Evolutionary conservation across 2,329 filamentous ascomycete genomes (phyloP).

Genomic region (Clonostachys chloroleuca): DNA sequence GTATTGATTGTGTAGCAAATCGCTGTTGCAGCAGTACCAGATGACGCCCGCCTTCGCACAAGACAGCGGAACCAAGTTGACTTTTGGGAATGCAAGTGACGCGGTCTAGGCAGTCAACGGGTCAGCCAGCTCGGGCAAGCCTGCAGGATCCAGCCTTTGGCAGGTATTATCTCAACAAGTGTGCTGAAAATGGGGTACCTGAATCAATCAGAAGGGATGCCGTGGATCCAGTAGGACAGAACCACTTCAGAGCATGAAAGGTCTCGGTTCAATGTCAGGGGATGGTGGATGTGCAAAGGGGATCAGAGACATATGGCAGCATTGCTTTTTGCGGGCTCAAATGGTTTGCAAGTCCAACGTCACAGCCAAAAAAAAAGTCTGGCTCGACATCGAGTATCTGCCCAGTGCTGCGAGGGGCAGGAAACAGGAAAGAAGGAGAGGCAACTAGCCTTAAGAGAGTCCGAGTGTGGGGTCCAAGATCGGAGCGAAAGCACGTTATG

Average conservation of each 20-base stretch:
- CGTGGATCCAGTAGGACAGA: background rate
- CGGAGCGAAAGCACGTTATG: background rate
- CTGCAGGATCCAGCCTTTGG: too few species aligned
- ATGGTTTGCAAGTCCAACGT: constrained; percentile 21
- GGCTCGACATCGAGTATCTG: constrained; percentile 3
- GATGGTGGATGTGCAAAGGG: constrained; percentile 10
- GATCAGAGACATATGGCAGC: constrained; percentile 17
- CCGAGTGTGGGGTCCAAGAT: background rate
- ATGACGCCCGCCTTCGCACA: background rate
- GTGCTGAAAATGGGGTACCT: background rate
- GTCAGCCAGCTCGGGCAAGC: background rate
- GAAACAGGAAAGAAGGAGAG: background rate
- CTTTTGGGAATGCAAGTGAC: too few species aligned
- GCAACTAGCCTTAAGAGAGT: background rate
- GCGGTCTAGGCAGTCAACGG: background rate
- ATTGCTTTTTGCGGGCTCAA: constrained; percentile 25
- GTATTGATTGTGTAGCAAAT: too few species aligned
- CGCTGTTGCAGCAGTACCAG: background rate
- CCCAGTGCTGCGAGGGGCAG: background rate
- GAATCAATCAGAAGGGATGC: constrained; percentile 3
- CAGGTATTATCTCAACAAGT: background rate
- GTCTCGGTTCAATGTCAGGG: constrained; percentile 16
- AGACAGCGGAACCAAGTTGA: background rate
- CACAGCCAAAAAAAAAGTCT: constrained; percentile 12
- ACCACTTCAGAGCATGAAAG: constrained; percentile 12